Conservation (phyloP, 352 stramenopile genomes). For the Poterioochromonas sp. region DNA sequence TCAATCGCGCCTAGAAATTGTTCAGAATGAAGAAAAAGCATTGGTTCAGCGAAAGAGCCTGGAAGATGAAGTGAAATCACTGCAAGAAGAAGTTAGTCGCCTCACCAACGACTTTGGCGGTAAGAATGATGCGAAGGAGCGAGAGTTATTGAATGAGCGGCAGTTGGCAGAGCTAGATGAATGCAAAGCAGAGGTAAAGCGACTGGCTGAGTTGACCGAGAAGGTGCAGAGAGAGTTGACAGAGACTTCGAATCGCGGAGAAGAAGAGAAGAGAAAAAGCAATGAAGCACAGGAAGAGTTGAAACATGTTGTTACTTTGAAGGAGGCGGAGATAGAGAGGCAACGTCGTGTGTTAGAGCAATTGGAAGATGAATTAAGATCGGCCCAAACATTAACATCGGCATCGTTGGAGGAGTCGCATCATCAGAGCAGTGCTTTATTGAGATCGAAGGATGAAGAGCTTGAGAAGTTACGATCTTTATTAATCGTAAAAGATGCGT, state of each 20-base stretch:
- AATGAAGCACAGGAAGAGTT: neutral
- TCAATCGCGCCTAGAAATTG: neutral
- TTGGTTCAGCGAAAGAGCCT: neutral
- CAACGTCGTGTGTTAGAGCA: no score
- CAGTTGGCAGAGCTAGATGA: neutral
- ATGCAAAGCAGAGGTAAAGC: neutral
- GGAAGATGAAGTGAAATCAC: neutral
- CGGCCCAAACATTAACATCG: no score
- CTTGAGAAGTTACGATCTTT: neutral
- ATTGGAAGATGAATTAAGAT: no score
- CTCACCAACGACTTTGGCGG: neutral
- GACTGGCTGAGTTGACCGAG: neutral
- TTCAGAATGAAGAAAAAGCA: neutral
- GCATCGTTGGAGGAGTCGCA: neutral
- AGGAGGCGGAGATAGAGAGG: neutral
- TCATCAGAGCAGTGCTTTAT: neutral
- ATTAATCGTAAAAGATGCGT: neutral
- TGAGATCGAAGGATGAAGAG: neutral
- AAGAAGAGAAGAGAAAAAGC: neutral
- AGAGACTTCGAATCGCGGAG: neutral
- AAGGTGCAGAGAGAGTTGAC: neutral
- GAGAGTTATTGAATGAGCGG: neutral
- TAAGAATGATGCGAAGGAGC: neutral
- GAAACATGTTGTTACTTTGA: neutral
- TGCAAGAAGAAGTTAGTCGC: neutral